Evolutionary conservation across 768 basidiomycete species (phyloP).

Genomic region (Suillus subaureus): DNA sequence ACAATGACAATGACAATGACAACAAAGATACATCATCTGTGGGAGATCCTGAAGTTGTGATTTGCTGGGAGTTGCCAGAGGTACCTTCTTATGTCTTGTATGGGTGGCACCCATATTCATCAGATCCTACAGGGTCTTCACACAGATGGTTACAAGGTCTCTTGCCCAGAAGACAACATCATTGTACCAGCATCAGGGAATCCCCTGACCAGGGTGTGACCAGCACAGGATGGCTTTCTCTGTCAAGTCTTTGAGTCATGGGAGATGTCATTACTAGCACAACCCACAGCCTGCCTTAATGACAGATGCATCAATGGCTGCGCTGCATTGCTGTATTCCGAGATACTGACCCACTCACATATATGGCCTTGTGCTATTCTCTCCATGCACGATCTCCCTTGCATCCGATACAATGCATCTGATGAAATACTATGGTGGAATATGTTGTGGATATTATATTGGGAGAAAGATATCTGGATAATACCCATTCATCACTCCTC

Average conservation of each 20-base stretch:
- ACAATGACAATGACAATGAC: too few relatives aligned
- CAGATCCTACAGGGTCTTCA: background rate
- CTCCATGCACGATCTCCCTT: constrained; percentile 6
- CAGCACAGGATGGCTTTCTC: constrained; percentile 2
- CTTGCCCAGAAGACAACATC: background rate
- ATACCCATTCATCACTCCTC: constrained; percentile 35
- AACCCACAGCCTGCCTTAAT: constrained; percentile 5
- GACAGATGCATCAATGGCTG: constrained; percentile 13
- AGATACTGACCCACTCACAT: background rate
- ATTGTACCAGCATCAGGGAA: background rate
- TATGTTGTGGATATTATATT: constrained; percentile 20
- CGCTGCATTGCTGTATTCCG: constrained; percentile 4
- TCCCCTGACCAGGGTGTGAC: background rate
- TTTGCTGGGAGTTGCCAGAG: constrained; percentile 2
- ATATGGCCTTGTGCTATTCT: background rate
- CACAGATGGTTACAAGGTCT: background rate
- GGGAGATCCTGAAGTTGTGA: background rate
- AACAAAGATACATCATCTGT: too few relatives aligned
- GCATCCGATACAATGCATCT: constrained; percentile 6
- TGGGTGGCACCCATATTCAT: background rate
- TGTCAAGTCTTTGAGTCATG: constrained; percentile 6
- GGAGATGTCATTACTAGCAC: constrained; percentile 1
- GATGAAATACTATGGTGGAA: constrained; percentile 25
- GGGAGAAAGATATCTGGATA: constrained; percentile 34
- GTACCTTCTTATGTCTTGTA: background rate